These are phyloP conservation scores for Pistacia integerrima DNA, from an alignment of 345 rosid genomes.

Conservation along the genomic window DNA sequence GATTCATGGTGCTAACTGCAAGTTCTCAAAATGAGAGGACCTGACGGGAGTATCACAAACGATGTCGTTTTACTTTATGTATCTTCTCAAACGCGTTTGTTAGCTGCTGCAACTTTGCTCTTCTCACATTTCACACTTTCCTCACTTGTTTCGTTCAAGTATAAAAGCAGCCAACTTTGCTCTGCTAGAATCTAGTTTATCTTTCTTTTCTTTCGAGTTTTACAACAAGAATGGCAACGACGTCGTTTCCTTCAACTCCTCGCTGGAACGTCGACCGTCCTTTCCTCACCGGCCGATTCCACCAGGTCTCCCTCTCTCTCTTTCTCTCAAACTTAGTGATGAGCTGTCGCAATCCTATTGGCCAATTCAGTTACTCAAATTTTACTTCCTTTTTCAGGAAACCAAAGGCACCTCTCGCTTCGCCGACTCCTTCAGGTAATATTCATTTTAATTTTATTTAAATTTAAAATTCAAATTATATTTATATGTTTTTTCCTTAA, in stretches of 20 bases:
- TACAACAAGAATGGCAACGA: slow-evolving; percentile 33
- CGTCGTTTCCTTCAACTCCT: slow-evolving; percentile 73
- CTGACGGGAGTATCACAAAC: too few relatives aligned
- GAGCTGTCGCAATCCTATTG: neutral
- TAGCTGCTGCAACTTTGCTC: too few relatives aligned
- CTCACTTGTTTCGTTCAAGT: too few relatives aligned
- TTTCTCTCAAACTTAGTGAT: neutral
- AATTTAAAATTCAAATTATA: neutral
- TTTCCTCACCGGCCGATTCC: slow-evolving; percentile 90
- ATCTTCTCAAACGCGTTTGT: too few relatives aligned
- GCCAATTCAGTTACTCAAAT: neutral
- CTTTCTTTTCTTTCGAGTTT: too few relatives aligned
- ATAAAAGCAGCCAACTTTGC: too few relatives aligned
- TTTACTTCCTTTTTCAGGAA: slow-evolving; percentile 43
- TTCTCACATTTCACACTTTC: too few relatives aligned
- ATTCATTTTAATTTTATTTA: slow-evolving; percentile 1
- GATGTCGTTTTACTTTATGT: too few relatives aligned
- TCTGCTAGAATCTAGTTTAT: too few relatives aligned
- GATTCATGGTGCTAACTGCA: too few relatives aligned
- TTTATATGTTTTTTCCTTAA: too few relatives aligned
- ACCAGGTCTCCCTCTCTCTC: slow-evolving; percentile 46
- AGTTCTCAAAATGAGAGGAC: too few relatives aligned
- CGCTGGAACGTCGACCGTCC: slow-evolving; percentile 93
- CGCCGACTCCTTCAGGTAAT: slow-evolving; percentile 57
- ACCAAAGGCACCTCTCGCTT: slow-evolving; percentile 58